Percentiles rank a stretch among this genome's conserved stretches.
These are phyloP conservation scores for Populus alba DNA, from an alignment of 345 rosid species.

Conservation along the genomic window DNA sequence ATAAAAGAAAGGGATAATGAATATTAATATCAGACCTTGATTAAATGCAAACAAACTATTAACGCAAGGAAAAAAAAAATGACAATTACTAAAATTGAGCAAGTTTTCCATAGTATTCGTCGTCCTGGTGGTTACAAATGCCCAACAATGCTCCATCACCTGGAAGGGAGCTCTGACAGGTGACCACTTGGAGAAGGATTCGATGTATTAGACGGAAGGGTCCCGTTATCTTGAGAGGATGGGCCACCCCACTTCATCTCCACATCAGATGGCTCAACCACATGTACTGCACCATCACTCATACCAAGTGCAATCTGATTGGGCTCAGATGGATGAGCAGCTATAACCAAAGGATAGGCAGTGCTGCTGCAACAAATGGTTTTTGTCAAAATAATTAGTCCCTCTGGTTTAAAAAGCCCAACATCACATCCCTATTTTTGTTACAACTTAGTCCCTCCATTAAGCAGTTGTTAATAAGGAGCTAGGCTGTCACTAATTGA, in stretches of 20 bases:
- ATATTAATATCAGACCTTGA: conserved; percentile 13
- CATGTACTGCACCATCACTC: conserved; percentile 59
- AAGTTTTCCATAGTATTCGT: too few relatives aligned
- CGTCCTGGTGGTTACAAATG: too few relatives aligned
- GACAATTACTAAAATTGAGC: conserved; percentile 1
- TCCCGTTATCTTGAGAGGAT: conserved; percentile 39
- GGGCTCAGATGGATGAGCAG: conserved; percentile 59
- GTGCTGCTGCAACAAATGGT: conserved; percentile 22
- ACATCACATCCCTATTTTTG: too few relatives aligned
- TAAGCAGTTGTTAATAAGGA: too few relatives aligned
- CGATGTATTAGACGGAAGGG: conserved; percentile 42
- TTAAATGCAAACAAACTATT: conserved; percentile 9
- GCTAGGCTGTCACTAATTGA: too few relatives aligned
- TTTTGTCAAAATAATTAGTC: background rate
- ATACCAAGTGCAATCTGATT: conserved; percentile 66
- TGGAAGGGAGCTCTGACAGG: conserved; percentile 37
- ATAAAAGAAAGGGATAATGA: background rate
- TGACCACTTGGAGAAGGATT: conserved; percentile 45
- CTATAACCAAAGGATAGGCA: conserved; percentile 47
- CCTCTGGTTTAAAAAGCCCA: too few relatives aligned
- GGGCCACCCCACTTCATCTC: conserved; percentile 49
- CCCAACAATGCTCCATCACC: conserved; percentile 21
- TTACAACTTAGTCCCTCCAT: too few relatives aligned
- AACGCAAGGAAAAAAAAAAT: background rate
- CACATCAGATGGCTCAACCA: conserved; percentile 49